phyloP scores from a whole-genome alignment of 345 rosid species.

The Populus davidiana region DNA sequence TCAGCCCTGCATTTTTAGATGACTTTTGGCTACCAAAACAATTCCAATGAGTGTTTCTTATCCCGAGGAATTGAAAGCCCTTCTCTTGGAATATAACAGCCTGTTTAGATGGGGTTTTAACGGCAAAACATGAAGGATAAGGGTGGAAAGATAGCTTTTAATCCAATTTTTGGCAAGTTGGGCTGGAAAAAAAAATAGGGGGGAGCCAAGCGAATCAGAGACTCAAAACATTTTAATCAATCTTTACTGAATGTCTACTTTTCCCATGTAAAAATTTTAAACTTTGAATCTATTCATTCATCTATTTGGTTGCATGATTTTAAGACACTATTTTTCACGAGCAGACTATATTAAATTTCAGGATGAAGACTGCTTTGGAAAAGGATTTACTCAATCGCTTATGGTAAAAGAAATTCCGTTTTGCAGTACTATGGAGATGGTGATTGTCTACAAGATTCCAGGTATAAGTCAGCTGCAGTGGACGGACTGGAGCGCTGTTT shows the following conservation, averaged over 20 bases:
- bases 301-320: neutral
- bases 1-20: neutral
- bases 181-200: no score
- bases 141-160: neutral
- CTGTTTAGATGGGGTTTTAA: neutral
- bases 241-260: no score
- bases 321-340: neutral
- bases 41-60: neutral
- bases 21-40: neutral
- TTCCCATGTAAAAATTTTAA: no score
- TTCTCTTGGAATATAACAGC: neutral
- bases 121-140: neutral
- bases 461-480: neutral
- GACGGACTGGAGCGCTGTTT: neutral
- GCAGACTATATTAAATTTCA: neutral
- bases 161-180: neutral
- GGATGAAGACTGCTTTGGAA: neutral
- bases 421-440: constrained; percentile 1
- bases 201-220: no score
- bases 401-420: neutral
- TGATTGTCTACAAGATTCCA: neutral
- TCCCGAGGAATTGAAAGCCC: neutral
- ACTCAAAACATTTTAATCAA: neutral
- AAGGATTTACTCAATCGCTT: neutral
- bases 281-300: no score